Base-by-base conservation (phyloP, 2,329 filamentous ascomycete species). In the Diaporthe sp. region DNA sequence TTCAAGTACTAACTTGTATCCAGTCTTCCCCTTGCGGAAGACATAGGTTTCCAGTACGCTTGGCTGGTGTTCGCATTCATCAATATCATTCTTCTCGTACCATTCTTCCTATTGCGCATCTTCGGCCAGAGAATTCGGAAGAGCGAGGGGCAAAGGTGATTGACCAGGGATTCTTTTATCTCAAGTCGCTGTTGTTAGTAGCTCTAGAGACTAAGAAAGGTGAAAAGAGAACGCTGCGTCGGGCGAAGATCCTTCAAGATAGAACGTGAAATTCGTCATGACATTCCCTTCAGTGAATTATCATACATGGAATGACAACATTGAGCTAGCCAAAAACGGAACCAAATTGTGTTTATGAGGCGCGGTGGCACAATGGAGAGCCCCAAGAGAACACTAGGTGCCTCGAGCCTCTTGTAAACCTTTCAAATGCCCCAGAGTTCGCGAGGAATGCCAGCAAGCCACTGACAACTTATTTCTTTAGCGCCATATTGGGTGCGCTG, bases 21-120 rank as follows among this genome's bases (percentile, higher is more conserved):
- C 17, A 65, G 61, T n/a, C 61, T 65, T n/a, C 61, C 61, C 19
- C 61, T 65, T n/a, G 61, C 61, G 4, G 61, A 65, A 10, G 61
- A 65, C 6, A 65, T 65, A 22, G 61, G 61, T 0, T 65, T 65
- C 10, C 61, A 65, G 8, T 65, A 65, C 28, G 42, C 61, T 34
- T 65, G 61, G 61, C 25, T 65, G 42, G 61, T 65, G 15, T 65
- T 65, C 17, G 31, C 61, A 22, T 28, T 65, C 17, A 65, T 65
- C 42, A 65, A 65, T 19, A 49, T 65, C 1, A 49, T 65, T 34
- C 61, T 65, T 34, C 61, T 65, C 3, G 61, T 65, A 28, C 61
- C 61, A 15, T 65, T 65, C 61, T 65, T 65, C 28, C 42, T 65
- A 6, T 42, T 65, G 28, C 61, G 61, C 10, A n/a, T 65, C 25